phyloP scores from a whole-genome alignment of 805 yeast species.

The Candida mattraensis region DNA sequence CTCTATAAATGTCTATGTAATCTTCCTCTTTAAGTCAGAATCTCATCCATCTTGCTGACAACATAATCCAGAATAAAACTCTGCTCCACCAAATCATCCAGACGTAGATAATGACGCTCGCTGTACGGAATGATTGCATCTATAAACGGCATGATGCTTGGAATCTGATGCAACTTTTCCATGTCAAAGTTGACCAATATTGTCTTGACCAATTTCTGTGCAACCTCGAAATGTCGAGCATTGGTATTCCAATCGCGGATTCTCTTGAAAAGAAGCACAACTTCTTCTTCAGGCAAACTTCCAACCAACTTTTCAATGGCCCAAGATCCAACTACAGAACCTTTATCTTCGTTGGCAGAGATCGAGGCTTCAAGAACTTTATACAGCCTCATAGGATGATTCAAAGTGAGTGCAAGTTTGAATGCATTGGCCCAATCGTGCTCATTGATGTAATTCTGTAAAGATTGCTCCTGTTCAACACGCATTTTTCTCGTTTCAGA shows the following conservation, averaged over 20 bases:
- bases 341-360: slow-evolving; percentile 46
- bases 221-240: slow-evolving; percentile 72
- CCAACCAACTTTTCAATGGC: slow-evolving; percentile 65
- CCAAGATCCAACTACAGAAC: slow-evolving; percentile 52
- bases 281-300: slow-evolving; percentile 56
- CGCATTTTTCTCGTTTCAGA: slow-evolving; percentile 52
- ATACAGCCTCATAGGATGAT: slow-evolving; percentile 88
- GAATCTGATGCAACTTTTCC: slow-evolving; percentile 58
- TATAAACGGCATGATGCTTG: slow-evolving; percentile 64
- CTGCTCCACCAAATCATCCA: slow-evolving; percentile 80
- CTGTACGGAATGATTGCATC: slow-evolving; percentile 86
- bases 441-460: slow-evolving; percentile 67
- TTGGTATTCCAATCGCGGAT: slow-evolving; percentile 95
- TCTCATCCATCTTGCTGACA: slow-evolving; percentile 68
- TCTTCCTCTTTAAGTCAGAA: no score
- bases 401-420: slow-evolving; percentile 76
- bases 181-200: slow-evolving; percentile 56
- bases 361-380: slow-evolving; percentile 69
- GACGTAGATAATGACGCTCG: slow-evolving; percentile 76
- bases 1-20: no score
- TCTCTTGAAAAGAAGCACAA: slow-evolving; percentile 63
- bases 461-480: slow-evolving; percentile 86
- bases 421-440: slow-evolving; percentile 90
- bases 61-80: slow-evolving; percentile 85
- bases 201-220: slow-evolving; percentile 74